phyloP scores from a whole-genome alignment of 345 rosid genomes.

The Populus pruinosa region DNA sequence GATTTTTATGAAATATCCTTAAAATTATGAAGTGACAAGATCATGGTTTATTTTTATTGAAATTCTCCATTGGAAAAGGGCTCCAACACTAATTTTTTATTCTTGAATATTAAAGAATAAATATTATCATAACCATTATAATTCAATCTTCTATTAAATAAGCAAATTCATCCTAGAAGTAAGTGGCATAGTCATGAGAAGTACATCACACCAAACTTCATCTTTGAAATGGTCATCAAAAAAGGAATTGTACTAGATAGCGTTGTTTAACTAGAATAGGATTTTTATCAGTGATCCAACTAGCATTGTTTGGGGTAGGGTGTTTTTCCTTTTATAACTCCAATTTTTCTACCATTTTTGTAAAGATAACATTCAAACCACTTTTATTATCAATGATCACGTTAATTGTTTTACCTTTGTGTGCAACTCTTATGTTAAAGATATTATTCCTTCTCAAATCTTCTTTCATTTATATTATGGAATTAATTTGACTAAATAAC shows the following conservation, averaged over 20 bases:
- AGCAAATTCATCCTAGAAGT: not conserved
- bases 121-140: too few relatives aligned
- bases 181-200: not conserved
- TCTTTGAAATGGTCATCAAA: too few relatives aligned
- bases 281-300: too few relatives aligned
- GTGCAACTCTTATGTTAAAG: not conserved
- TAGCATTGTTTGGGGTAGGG: too few relatives aligned
- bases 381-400: not conserved
- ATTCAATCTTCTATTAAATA: too few relatives aligned
- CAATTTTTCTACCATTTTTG: not conserved
- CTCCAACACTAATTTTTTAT: not conserved
- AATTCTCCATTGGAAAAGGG: not conserved
- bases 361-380: not conserved
- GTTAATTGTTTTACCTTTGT: too few relatives aligned
- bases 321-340: not conserved
- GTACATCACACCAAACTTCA: too few relatives aligned
- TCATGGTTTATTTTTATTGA: too few relatives aligned
- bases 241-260: too few relatives aligned
- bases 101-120: not conserved
- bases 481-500: not conserved
- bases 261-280: too few relatives aligned
- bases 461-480: too few relatives aligned
- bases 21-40: not conserved
- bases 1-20: not conserved
- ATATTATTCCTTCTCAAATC: not conserved